These are phyloP conservation scores for Ulmus americana DNA, from an alignment of 331 rosid genomes.

Conservation along the genomic window DNA sequence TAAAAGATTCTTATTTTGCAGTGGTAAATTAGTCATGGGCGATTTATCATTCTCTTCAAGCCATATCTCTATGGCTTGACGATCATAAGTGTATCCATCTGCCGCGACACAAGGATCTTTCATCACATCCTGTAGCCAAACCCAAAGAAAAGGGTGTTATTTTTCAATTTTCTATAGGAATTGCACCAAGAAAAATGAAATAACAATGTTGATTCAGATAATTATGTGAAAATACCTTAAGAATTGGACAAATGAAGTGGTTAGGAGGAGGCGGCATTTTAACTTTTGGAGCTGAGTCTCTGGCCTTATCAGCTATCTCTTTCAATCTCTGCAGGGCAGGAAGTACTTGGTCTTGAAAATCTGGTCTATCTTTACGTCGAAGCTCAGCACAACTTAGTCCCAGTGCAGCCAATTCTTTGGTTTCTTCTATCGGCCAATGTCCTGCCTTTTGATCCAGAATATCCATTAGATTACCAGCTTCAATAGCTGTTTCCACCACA, in stretches of 20 bases:
- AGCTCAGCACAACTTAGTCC: conserved; percentile 80
- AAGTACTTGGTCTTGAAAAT: conserved; percentile 58
- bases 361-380: conserved; percentile 77
- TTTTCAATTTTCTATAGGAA: background rate
- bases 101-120: conserved; percentile 86
- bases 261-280: conserved; percentile 51
- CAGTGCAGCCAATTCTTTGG: conserved; percentile 54
- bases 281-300: conserved; percentile 26
- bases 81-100: conserved; percentile 86
- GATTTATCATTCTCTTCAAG: conserved; percentile 51
- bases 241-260: conserved; percentile 89
- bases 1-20: conserved; percentile 58
- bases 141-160: background rate
- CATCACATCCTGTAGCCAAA: conserved; percentile 69
- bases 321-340: conserved; percentile 64
- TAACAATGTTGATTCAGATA: background rate
- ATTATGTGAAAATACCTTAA: conserved; percentile 43
- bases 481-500: conserved; percentile 69
- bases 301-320: conserved; percentile 49
- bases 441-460: conserved; percentile 78
- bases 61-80: conserved; percentile 66
- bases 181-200: background rate
- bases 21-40: conserved; percentile 65
- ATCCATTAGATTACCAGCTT: conserved; percentile 34
- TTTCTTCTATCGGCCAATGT: conserved; percentile 72